phyloP scores from a whole-genome alignment of 345 rosid species.

The Eucalyptus victrix region DNA sequence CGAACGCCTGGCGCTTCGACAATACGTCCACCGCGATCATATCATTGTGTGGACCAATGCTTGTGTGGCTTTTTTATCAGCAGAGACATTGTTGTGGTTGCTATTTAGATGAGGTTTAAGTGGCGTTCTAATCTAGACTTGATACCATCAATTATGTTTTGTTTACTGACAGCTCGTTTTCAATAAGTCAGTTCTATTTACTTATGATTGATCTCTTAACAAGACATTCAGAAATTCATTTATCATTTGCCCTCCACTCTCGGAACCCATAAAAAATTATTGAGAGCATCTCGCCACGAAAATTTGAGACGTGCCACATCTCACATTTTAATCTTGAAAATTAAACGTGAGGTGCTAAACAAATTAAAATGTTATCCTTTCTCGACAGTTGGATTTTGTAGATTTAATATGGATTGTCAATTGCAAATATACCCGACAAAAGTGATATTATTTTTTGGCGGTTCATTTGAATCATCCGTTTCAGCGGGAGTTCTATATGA shows the following conservation, averaged over 20 bases:
- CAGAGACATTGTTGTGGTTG: neutral
- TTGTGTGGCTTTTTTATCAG: neutral
- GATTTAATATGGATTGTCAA: no score
- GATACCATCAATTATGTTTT: neutral
- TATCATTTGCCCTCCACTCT: neutral
- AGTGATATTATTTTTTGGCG: no score
- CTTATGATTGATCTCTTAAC: fast-evolving
- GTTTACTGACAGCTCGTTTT: neutral
- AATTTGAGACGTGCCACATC: fast-evolving
- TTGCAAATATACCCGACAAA: fast-evolving
- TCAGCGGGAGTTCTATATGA: fast-evolving
- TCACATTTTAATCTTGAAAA: neutral
- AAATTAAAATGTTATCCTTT: neutral
- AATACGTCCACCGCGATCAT: neutral
- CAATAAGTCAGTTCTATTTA: fast-evolving
- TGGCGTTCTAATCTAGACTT: neutral
- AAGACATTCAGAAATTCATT: fast-evolving
- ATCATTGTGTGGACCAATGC: neutral
- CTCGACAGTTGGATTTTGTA: fast-evolving
- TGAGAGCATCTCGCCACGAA: fast-evolving
- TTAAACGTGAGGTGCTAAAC: fast-evolving
- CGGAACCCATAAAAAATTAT: fast-evolving
- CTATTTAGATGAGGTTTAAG: fast-evolving
- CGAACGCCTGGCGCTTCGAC: fast-evolving
- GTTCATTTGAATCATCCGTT: no score